phyloP scores from a whole-genome alignment of 441 rosid genomes.

The Aleurites moluccanus region DNA sequence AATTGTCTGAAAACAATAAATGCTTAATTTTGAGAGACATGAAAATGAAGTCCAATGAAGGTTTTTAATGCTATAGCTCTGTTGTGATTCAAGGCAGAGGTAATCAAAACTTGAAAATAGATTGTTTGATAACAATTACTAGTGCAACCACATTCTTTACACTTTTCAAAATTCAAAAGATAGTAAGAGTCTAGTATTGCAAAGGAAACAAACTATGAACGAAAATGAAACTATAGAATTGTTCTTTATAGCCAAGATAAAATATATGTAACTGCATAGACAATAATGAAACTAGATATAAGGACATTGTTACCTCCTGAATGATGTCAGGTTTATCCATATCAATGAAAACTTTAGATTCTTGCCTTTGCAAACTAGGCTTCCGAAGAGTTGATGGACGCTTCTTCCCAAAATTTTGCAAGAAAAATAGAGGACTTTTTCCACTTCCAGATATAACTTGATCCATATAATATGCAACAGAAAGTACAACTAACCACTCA shows the following conservation, averaged over 20 bases:
- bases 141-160: not conserved
- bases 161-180: constrained; percentile 6
- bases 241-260: not conserved
- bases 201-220: not conserved
- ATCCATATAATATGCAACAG: constrained; percentile 69
- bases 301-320: constrained; percentile 67
- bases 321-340: constrained; percentile 81
- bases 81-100: not conserved
- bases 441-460: constrained; percentile 53
- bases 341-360: constrained; percentile 66
- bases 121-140: not conserved
- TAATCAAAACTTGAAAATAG: not conserved
- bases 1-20: not conserved
- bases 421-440: constrained; percentile 63
- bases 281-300: not conserved
- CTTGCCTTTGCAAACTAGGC: constrained; percentile 57
- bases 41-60: not conserved
- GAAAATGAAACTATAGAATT: not conserved
- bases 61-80: not conserved
- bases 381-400: constrained; percentile 38
- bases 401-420: constrained; percentile 45
- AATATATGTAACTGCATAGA: not conserved
- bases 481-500: constrained; percentile 75
- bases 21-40: not conserved
- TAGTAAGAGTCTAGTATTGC: not conserved